phyloP scores from a whole-genome alignment of 1,284 basidiomycete species.

The Irpex sp. region DNA sequence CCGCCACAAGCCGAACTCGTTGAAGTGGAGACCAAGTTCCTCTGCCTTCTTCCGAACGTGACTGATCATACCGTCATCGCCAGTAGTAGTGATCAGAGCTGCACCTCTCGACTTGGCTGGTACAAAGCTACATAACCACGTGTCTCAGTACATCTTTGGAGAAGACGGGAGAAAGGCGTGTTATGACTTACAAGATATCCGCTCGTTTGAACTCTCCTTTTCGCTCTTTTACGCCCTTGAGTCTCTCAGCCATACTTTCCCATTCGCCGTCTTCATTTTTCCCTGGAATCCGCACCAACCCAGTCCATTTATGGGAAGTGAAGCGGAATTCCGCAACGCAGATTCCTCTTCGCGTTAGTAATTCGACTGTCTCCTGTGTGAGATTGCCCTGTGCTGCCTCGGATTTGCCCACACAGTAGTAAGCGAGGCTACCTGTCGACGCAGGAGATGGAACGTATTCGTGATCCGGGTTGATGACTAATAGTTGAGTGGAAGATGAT shows the following conservation, averaged over 20 bases:
- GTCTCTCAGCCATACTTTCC: conserved; percentile 25
- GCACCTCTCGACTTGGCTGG: conserved; percentile 46
- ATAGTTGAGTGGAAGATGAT: conserved; percentile 19
- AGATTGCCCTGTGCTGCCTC: conserved; percentile 7
- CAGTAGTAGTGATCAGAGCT: conserved; percentile 48
- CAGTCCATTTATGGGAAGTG: conserved; percentile 40
- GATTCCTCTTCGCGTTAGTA: conserved; percentile 39
- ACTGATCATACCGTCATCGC: conserved; percentile 42
- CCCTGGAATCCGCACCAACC: conserved; percentile 43
- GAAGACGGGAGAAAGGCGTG: neutral
- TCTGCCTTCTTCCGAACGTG: conserved; percentile 38
- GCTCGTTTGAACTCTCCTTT: conserved; percentile 38
- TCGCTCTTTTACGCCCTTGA: conserved; percentile 26
- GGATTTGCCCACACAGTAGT: conserved; percentile 15
- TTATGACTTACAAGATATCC: conserved; percentile 39
- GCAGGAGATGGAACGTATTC: neutral
- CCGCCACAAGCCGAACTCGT: conserved; percentile 57
- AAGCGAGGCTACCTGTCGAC: conserved; percentile 7
- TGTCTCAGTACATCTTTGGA: neutral
- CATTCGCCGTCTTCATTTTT: conserved; percentile 18
- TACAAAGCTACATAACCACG: conserved; percentile 35
- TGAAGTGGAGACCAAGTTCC: conserved; percentile 41
- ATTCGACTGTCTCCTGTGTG: conserved; percentile 34
- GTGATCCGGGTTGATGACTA: neutral
- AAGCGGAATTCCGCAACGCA: conserved; percentile 31